phyloP scores from a whole-genome alignment of 129 eudicot species.

The Rutidosis leptorrhynchoides region DNA sequence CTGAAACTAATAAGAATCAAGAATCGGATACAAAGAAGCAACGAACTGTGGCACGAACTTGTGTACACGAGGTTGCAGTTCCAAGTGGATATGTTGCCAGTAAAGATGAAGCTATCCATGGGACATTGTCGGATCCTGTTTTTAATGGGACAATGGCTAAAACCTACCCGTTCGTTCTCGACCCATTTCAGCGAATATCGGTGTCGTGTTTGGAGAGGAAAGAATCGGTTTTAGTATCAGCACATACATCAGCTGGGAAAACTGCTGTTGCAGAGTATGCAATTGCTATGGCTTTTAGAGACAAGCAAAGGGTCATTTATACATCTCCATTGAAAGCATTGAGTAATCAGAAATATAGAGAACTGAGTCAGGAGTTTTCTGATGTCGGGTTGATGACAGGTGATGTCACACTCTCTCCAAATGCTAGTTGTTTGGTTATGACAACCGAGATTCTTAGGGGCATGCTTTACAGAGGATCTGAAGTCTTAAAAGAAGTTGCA shows the following conservation, averaged over 20 bases:
- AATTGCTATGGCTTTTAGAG: conserved; percentile 91
- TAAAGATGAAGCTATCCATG: conserved; percentile 65
- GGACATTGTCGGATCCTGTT: conserved; percentile 70
- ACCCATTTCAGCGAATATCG: conserved; percentile 87
- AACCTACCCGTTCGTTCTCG: conserved; percentile 69
- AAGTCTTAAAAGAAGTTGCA: conserved; percentile 94
- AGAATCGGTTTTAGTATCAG: conserved; percentile 88
- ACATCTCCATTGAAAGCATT: conserved; percentile 95
- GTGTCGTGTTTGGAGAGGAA: conserved; percentile 89
- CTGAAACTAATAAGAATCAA: conserved; percentile 11
- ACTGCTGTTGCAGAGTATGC: conserved; percentile 99
- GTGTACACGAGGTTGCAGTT: conserved; percentile 97
- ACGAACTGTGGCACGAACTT: conserved; percentile 57
- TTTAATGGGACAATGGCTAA: conserved; percentile 76
- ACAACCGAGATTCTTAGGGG: conserved; percentile 95
- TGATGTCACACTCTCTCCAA: conserved; percentile 85
- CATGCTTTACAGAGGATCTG: conserved; percentile 96
- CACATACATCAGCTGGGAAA: conserved; percentile 98
- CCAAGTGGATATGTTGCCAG: conserved; percentile 57
- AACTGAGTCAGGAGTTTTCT: conserved; percentile 81
- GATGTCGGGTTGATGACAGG: conserved; percentile 99
- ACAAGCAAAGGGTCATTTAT: conserved; percentile 89
- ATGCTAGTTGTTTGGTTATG: conserved; percentile 95
- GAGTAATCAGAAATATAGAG: conserved; percentile 94
- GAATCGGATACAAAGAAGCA: conserved; percentile 42